phyloP scores from a whole-genome alignment of 768 basidiomycete genomes.

The Gymnopilus junonius region DNA sequence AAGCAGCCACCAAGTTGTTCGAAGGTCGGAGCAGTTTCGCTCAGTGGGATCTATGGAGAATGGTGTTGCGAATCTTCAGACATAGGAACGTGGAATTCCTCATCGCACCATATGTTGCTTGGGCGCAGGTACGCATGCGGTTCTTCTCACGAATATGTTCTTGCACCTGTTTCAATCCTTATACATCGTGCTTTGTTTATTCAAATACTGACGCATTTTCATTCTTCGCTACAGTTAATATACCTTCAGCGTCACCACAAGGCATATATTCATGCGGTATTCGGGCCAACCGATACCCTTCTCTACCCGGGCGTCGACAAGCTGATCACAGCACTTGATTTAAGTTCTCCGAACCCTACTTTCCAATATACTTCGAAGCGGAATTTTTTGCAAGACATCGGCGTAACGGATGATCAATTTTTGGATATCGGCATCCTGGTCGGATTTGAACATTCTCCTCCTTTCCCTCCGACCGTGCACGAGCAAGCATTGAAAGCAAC shows the following conservation, averaged over 20 bases:
- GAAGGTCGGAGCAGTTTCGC: conserved; percentile 71
- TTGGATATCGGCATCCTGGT: conserved; percentile 92
- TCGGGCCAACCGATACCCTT: conserved; percentile 87
- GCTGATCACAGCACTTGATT: conserved; percentile 88
- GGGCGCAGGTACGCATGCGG: conserved; percentile 84
- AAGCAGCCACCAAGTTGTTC: conserved; percentile 84
- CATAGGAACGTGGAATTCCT: conserved; percentile 97
- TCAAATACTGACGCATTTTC: conserved; percentile 2
- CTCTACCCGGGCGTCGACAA: conserved; percentile 89
- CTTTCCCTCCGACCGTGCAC: conserved; percentile 83
- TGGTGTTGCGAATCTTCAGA: conserved; percentile 90
- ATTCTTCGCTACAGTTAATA: conserved; percentile 65
- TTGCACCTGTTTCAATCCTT: conserved; percentile 10
- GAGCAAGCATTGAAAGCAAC: conserved; percentile 84
- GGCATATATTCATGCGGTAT: conserved; percentile 93
- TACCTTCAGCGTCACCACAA: conserved; percentile 94
- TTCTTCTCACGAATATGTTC: conserved; percentile 14
- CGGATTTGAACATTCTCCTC: conserved; percentile 80
- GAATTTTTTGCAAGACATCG: conserved; percentile 58
- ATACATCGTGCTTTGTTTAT: neutral
- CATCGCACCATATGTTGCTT: conserved; percentile 93
- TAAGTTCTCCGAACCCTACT: conserved; percentile 63
- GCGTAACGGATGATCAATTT: conserved; percentile 86
- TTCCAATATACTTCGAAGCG: conserved; percentile 90
- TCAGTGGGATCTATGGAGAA: conserved; percentile 94